These are phyloP conservation scores for Haematococcus lacustris DNA, from an alignment of 139 green algal genomes.

Conservation along the genomic window DNA sequence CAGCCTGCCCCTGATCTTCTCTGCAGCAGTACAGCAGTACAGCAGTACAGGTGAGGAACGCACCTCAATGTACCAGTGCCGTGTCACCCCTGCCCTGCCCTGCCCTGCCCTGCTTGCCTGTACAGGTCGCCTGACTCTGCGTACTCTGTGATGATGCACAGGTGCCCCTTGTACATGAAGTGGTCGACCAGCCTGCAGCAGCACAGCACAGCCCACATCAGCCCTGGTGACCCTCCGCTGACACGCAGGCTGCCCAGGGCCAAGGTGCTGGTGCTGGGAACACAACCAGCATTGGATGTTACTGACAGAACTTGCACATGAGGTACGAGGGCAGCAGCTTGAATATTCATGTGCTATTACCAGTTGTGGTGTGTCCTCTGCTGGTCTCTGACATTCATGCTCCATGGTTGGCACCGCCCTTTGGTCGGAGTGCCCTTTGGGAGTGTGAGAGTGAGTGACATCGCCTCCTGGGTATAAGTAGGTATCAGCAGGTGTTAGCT, in stretches of 20 bases:
- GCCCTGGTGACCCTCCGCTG: background rate
- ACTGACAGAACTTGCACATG: too few relatives aligned
- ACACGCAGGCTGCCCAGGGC: background rate
- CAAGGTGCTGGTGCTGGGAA: too few relatives aligned
- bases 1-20: background rate
- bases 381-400: too few relatives aligned
- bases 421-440: too few relatives aligned
- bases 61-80: background rate
- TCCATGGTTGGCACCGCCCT: too few relatives aligned
- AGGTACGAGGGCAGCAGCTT: too few relatives aligned
- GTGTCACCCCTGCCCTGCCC: background rate
- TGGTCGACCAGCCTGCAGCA: conserved; percentile 39
- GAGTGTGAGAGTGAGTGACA: too few relatives aligned
- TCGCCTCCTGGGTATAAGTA: too few relatives aligned
- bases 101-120: conserved; percentile 9
- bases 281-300: background rate
- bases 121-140: conserved; percentile 57
- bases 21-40: background rate
- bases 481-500: too few relatives aligned
- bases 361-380: too few relatives aligned
- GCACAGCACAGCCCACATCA: too few relatives aligned
- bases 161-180: conserved; percentile 47
- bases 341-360: too few relatives aligned
- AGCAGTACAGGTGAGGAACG: background rate
- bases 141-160: conserved; percentile 63